A percentile compares a stretch with the other conserved stretches of the same genome.
Evolutionary conservation across 2,329 filamentous ascomycete genomes (phyloP).

Genomic region (Aspergillus cejpii): DNA sequence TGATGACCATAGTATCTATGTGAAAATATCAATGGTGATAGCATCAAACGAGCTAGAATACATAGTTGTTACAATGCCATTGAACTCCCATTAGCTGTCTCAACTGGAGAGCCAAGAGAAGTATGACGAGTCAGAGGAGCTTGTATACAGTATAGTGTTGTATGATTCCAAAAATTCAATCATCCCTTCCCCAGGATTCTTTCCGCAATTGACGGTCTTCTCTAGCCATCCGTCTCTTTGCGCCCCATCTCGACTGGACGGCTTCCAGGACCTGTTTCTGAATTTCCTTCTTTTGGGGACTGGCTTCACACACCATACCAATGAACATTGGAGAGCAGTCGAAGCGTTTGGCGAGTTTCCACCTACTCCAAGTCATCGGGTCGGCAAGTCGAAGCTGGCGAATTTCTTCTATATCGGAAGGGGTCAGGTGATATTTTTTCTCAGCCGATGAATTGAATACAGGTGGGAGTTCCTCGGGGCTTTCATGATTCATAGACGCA

Average conservation of each 20-base stretch:
- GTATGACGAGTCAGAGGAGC: too few species aligned
- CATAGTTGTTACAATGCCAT: too few species aligned
- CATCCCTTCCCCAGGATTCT: conserved; percentile 55
- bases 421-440: conserved; percentile 57
- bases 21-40: too few species aligned
- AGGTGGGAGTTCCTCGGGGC: conserved; percentile 38
- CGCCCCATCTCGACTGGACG: conserved; percentile 56
- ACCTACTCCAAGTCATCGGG: conserved; percentile 54
- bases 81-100: too few species aligned
- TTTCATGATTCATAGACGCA: conserved; percentile 17
- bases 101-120: too few species aligned
- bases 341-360: conserved; percentile 56
- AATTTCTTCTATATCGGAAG: conserved; percentile 54
- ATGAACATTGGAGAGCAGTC: conserved; percentile 58
- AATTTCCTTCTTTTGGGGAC: conserved; percentile 43
- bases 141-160: too few species aligned
- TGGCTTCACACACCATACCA: conserved; percentile 52
- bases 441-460: conserved; percentile 47
- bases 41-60: too few species aligned
- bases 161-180: conserved; percentile 30
- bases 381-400: conserved; percentile 49
- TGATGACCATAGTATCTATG: too few species aligned
- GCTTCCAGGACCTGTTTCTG: conserved; percentile 46
- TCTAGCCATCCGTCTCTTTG: conserved; percentile 52
- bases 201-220: conserved; percentile 56